Percentiles rank a stretch among this genome's conserved stretches.
Conservation (phyloP, 768 basidiomycete genomes). For the Termitomyces sp. region DNA sequence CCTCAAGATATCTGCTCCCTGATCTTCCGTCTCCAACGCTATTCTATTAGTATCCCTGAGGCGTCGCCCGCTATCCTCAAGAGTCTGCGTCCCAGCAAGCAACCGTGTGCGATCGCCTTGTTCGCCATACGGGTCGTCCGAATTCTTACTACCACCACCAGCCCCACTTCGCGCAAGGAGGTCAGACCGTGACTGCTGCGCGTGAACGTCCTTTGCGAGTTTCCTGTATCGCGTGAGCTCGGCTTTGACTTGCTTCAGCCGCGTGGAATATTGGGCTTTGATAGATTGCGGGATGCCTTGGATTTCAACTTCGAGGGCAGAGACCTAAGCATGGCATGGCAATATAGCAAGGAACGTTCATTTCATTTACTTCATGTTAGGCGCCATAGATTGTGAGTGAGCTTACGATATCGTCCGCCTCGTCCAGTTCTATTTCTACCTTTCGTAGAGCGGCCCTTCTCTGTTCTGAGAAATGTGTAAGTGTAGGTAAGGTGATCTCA, state of each 20-base stretch:
- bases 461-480: slow-evolving; percentile 55
- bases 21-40: slow-evolving; percentile 90
- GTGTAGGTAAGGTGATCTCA: too few relatives aligned
- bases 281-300: slow-evolving; percentile 89
- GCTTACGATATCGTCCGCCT: slow-evolving; percentile 90
- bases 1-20: slow-evolving; percentile 85
- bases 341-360: too few relatives aligned
- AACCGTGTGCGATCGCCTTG: slow-evolving; percentile 69
- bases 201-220: slow-evolving; percentile 68
- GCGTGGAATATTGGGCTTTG: slow-evolving; percentile 61
- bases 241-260: slow-evolving; percentile 67
- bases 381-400: background rate
- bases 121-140: slow-evolving; percentile 73
- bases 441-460: slow-evolving; percentile 76
- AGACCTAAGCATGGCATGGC: slow-evolving; percentile 55
- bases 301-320: slow-evolving; percentile 92
- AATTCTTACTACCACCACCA: slow-evolving; percentile 20
- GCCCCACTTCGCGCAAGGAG: slow-evolving; percentile 37
- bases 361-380: too few relatives aligned
- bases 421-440: slow-evolving; percentile 88
- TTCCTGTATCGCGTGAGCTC: slow-evolving; percentile 78
- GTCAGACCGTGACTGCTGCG: slow-evolving; percentile 51
- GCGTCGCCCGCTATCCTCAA: slow-evolving; percentile 74
- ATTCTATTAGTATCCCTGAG: slow-evolving; percentile 79
- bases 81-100: slow-evolving; percentile 64